These are phyloP conservation scores for Wickerhamomyces sp. DNA, from an alignment of 1,139 yeast genomes.

Conservation along the genomic window DNA sequence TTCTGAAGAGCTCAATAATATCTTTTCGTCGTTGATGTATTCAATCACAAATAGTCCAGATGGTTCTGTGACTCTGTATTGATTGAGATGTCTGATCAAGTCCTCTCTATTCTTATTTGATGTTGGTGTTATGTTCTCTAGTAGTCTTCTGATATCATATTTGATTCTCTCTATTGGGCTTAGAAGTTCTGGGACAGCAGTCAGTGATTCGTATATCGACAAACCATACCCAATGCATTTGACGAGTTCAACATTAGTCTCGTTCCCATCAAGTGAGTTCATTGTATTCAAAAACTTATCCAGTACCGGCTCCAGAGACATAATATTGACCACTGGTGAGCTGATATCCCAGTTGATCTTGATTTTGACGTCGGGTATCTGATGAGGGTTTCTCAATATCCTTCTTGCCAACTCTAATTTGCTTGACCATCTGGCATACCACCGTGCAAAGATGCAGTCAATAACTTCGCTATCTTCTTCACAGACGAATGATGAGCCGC, in stretches of 20 bases:
- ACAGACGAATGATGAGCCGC: conserved; percentile 23
- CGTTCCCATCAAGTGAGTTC: conserved; percentile 1
- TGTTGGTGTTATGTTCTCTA: conserved; percentile 6
- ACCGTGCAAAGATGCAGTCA: conserved; percentile 10
- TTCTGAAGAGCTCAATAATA: not conserved
- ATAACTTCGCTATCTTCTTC: not conserved
- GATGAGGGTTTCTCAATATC: conserved; percentile 6
- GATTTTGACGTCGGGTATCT: not conserved
- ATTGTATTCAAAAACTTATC: conserved; percentile 5
- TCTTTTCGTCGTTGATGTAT: conserved; percentile 4
- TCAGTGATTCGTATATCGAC: conserved; percentile 12
- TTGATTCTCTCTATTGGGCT: conserved; percentile 17
- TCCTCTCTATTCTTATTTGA: conserved; percentile 1
- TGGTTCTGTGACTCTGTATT: conserved; percentile 7
- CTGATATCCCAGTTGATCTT: not conserved
- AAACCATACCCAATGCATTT: conserved; percentile 8
- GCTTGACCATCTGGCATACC: conserved; percentile 6
- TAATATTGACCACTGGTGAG: conserved; percentile 5
- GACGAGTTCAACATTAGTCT: not conserved
- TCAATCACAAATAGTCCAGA: conserved; percentile 16
- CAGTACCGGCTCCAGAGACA: conserved; percentile 6
- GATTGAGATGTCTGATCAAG: conserved; percentile 6
- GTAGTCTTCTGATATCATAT: conserved; percentile 10
- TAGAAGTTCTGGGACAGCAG: conserved; percentile 3
- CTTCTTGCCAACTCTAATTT: conserved; percentile 1